Base-by-base conservation (phyloP, 192 early-diverging fungal species). In the Coemansia sp. region DNA sequence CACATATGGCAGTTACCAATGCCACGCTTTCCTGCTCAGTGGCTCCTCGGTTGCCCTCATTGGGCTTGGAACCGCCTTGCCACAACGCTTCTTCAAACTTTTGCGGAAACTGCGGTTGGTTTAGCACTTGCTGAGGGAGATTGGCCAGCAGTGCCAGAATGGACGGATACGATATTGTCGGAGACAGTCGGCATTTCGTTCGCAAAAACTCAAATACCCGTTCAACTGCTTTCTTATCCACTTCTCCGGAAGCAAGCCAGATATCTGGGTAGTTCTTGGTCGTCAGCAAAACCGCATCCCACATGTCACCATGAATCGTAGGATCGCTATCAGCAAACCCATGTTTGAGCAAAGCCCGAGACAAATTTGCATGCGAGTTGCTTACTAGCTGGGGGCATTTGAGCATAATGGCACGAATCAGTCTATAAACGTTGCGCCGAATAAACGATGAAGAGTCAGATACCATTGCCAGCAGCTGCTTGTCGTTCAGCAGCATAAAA, bases 271-370 rank as follows among this genome's bases (percentile, higher is more conserved):
- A 86, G 30, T 72, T 82, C 50, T 85, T 89, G 2, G 88, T 91
- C 19, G 89, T 73, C 9, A 92, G 55, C 50, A 96, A 68, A 6
- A 96, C 61, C 6, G 96, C 77, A 55, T 96, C 91, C 93, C 94
- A 96, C 64, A 98, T 73, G 19, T 91, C 89, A 5, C 81, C 70
- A 52, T 92, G 88, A 16, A 81, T 86, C 3, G 80, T 70, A 0
- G 79, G 51, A 16, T 93, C 89, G 71, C 82, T 85, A 50, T 97
- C 93, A 1, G 59, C 63, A 65, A 97, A 91, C 26, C 81, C 84
- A 35, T 78, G 73, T 8, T 73, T 61, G 23, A 89, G 80, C 53
- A 94, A 86, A 4, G 65, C 55, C 7, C 65, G 81, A 13, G 79
- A 70, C 35, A 92, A 60, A 7, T 75, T n/a, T 2, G 51, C 63